Conservation (phyloP, 2,329 filamentous ascomycete genomes). For the Ophiocordyceps camponoti-floridani region DNA sequence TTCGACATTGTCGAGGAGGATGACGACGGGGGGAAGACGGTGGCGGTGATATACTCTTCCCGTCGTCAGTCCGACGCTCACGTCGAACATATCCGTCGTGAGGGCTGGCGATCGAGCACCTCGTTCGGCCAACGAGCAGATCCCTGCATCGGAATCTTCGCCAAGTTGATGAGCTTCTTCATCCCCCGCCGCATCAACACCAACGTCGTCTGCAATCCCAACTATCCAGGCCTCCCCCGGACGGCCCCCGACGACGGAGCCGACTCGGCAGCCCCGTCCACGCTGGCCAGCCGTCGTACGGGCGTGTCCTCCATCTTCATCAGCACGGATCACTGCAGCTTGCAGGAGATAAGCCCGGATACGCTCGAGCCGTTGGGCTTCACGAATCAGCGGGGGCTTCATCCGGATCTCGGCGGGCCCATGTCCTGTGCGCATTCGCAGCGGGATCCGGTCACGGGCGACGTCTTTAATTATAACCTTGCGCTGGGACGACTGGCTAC, state of each 20-base stretch:
- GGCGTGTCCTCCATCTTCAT: slow-evolving; percentile 6
- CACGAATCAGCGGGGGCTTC: slow-evolving; percentile 40
- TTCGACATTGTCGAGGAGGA: slow-evolving; percentile 42
- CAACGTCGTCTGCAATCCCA: slow-evolving; percentile 45
- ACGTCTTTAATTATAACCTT: slow-evolving; percentile 72
- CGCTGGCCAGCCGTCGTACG: slow-evolving; percentile 15
- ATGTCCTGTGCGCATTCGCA: slow-evolving; percentile 55
- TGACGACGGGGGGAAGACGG: slow-evolving; percentile 21
- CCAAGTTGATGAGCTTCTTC: slow-evolving; percentile 51
- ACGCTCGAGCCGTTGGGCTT: slow-evolving; percentile 56
- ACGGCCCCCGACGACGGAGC: neutral
- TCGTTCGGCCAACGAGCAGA: slow-evolving; percentile 58
- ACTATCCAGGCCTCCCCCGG: slow-evolving; percentile 37
- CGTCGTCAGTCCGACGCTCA: slow-evolving; percentile 47
- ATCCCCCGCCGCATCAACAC: slow-evolving; percentile 27
- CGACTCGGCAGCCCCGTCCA: no score
- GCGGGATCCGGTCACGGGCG: slow-evolving; percentile 53
- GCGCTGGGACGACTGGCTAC: slow-evolving; percentile 34
- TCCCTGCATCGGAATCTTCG: slow-evolving; percentile 55
- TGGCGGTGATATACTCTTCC: slow-evolving; percentile 55
- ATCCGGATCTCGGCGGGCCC: slow-evolving; percentile 49
- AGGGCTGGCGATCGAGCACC: slow-evolving; percentile 35
- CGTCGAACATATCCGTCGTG: slow-evolving; percentile 39
- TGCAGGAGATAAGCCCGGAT: slow-evolving; percentile 47
- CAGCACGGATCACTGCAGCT: slow-evolving; percentile 27